Conservation (phyloP, 1,284 basidiomycete genomes). For the Trichosporon asahii region DNA sequence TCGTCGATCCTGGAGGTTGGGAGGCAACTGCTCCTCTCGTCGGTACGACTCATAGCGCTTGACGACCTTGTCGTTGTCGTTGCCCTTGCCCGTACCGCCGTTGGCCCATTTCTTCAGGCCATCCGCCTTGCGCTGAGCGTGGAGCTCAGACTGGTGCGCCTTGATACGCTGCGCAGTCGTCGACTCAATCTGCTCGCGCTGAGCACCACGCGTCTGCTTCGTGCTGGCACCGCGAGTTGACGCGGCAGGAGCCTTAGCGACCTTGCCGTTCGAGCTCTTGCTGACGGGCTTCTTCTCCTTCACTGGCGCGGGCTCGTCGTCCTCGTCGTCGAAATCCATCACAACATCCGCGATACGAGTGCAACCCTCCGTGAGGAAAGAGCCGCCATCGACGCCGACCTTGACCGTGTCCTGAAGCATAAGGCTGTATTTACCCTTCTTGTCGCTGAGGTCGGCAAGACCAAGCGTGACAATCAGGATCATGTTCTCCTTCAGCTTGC, state of each 20-base stretch:
- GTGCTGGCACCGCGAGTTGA: slow-evolving; percentile 62
- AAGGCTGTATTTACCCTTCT: slow-evolving; percentile 71
- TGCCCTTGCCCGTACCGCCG: slow-evolving; percentile 63
- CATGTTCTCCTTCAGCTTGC: slow-evolving; percentile 74
- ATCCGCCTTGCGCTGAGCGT: slow-evolving; percentile 71
- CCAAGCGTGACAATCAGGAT: slow-evolving; percentile 79
- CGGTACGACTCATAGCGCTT: slow-evolving; percentile 97
- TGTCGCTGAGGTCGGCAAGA: slow-evolving; percentile 73
- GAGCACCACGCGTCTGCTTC: slow-evolving; percentile 67
- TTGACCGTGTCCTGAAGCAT: slow-evolving; percentile 86
- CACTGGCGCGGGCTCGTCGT: slow-evolving; percentile 56
- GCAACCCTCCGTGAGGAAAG: slow-evolving; percentile 76
- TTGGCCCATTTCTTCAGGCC: slow-evolving; percentile 77
- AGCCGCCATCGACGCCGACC: slow-evolving; percentile 65
- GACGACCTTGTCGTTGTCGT: slow-evolving; percentile 65
- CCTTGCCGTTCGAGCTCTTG: slow-evolving; percentile 49
- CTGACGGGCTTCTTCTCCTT: slow-evolving; percentile 60
- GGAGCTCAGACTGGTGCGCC: slow-evolving; percentile 84
- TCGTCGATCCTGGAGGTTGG: slow-evolving; percentile 72
- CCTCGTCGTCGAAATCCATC: slow-evolving; percentile 65
- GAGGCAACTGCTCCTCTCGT: slow-evolving; percentile 83
- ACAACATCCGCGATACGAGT: slow-evolving; percentile 80
- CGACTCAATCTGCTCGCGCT: slow-evolving; percentile 73
- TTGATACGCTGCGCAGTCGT: slow-evolving; percentile 66
- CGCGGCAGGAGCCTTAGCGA: slow-evolving; percentile 35